phyloP scores from a whole-genome alignment of 139 green algal genomes.

The Tetradesmus obliquus region DNA sequence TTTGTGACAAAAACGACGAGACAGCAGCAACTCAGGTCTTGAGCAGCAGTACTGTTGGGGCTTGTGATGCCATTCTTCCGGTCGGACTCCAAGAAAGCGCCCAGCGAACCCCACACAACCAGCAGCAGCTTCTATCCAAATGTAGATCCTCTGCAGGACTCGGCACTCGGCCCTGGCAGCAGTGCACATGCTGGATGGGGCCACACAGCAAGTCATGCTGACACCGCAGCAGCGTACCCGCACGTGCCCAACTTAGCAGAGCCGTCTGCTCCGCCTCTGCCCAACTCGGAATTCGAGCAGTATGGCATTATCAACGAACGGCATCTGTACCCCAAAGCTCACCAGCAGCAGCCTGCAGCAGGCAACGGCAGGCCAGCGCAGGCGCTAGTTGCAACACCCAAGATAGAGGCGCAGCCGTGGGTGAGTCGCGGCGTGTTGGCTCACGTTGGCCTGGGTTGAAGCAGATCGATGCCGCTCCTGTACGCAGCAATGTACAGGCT shows the following conservation, averaged over 20 bases:
- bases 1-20: too few relatives aligned
- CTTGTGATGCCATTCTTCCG: conserved; percentile 22
- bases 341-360: conserved; percentile 13
- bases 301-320: neutral
- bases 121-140: neutral
- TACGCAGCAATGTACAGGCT: too few relatives aligned
- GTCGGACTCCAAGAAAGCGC: neutral
- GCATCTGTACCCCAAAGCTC: neutral
- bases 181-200: neutral
- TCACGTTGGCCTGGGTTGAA: too few relatives aligned
- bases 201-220: neutral
- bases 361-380: conserved; percentile 2
- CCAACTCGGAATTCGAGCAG: neutral
- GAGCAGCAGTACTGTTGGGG: neutral
- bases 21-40: neutral
- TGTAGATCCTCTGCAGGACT: neutral
- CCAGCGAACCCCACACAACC: neutral
- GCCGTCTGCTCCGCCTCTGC: conserved; percentile 1
- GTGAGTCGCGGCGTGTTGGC: conserved; percentile 11
- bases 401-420: conserved; percentile 59
- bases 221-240: conserved; percentile 9
- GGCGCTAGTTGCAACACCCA: conserved; percentile 35
- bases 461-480: too few relatives aligned
- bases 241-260: neutral
- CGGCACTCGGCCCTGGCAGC: neutral